phyloP scores from a whole-genome alignment of 164 flowering plant species.

The Chimonanthus praecox region DNA sequence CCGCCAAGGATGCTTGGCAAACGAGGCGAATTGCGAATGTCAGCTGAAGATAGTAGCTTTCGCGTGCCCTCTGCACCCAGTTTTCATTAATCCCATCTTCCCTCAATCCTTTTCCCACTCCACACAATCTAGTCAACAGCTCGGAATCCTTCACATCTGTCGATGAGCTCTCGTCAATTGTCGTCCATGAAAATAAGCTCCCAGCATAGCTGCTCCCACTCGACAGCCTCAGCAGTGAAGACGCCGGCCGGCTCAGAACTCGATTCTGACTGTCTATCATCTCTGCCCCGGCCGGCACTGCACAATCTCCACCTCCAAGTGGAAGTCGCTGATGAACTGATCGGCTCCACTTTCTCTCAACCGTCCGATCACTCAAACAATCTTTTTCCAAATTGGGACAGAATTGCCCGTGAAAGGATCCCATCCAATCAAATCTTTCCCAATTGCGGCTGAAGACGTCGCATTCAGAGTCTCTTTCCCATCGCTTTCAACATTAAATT shows the following conservation, averaged over 20 bases:
- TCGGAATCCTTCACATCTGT: slow-evolving; percentile 27
- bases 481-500: slow-evolving; percentile 28
- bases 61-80: slow-evolving; percentile 41
- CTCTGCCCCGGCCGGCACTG: slow-evolving; percentile 29
- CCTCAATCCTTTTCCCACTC: slow-evolving; percentile 13
- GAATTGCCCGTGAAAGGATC: slow-evolving; percentile 42
- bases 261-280: slow-evolving; percentile 18
- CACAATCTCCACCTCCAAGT: slow-evolving; percentile 19
- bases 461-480: slow-evolving; percentile 10
- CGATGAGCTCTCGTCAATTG: slow-evolving; percentile 40
- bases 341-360: slow-evolving; percentile 28
- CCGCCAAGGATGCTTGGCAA: slow-evolving; percentile 41
- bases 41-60: slow-evolving; percentile 73
- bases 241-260: slow-evolving; percentile 34
- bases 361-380: slow-evolving; percentile 37
- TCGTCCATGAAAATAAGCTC: slow-evolving; percentile 52
- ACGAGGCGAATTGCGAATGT: slow-evolving; percentile 54
- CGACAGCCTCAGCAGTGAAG: slow-evolving; percentile 46
- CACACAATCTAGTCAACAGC: not conserved
- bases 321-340: slow-evolving; percentile 21
- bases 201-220: slow-evolving; percentile 64
- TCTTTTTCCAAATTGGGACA: slow-evolving; percentile 27
- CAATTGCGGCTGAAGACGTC: not conserved
- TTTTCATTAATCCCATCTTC: slow-evolving; percentile 18
- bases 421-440: slow-evolving; percentile 13